Evolutionary conservation across 164 flowering plant species (phyloP).

Genomic region (Nymphaea thermarum): DNA sequence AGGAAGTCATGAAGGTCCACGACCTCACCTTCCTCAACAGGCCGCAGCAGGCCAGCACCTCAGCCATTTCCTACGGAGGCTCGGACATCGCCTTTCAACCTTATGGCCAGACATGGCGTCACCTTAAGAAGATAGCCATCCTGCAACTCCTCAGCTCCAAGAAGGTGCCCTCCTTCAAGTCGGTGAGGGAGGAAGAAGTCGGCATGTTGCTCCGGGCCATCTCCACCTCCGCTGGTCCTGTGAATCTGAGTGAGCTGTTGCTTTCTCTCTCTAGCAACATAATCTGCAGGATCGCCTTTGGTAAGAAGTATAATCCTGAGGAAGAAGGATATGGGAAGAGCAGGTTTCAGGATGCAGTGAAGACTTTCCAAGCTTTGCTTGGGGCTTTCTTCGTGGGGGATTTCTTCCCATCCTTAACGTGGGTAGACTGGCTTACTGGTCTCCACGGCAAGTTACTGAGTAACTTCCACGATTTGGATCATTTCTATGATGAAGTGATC

Average conservation of each 20-base stretch:
- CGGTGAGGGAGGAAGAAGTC: neutral
- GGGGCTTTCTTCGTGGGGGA: neutral
- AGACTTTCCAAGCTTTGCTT: neutral
- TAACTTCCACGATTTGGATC: neutral
- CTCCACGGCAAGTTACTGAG: neutral
- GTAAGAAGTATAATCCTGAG: neutral
- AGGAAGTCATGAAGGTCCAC: no score
- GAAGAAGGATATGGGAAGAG: neutral
- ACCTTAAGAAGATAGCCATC: no score
- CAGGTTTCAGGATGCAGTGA: neutral
- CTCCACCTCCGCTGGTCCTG: neutral
- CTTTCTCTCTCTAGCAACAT: neutral
- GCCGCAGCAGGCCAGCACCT: no score
- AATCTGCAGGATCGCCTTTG: neutral
- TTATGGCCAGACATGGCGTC: no score
- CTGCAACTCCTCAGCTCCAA: neutral
- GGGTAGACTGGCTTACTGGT: neutral
- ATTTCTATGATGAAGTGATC: neutral
- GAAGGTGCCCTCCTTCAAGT: neutral
- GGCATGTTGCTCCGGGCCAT: neutral
- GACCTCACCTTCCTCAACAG: no score
- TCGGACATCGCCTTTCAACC: no score
- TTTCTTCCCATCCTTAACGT: neutral
- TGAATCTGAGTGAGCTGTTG: neutral
- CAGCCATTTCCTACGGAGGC: no score